Percentiles rank a stretch among this genome's conserved stretches.
Evolutionary conservation across 1,284 basidiomycete genomes (phyloP).

Genomic region (Tausonia pullulans): DNA sequence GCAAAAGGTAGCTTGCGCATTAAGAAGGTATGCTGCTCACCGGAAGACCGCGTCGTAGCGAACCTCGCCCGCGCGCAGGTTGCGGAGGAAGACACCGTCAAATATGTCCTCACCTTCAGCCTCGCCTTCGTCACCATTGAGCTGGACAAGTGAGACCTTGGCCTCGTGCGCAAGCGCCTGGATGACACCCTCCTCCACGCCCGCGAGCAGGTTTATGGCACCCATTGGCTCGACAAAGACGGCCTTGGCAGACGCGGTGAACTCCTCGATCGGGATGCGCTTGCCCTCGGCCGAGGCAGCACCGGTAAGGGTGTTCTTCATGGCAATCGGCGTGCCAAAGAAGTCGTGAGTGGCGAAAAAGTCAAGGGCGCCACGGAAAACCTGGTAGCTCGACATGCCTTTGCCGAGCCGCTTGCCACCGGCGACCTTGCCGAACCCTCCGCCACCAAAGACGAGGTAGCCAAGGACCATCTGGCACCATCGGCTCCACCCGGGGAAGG

Average conservation of each 20-base stretch:
- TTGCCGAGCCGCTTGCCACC: conserved; percentile 42
- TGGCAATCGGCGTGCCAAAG: conserved; percentile 48
- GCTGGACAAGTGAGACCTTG: background rate
- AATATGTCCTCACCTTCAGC: conserved; percentile 20
- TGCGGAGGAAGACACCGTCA: conserved; percentile 33
- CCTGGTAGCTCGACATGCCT: conserved; percentile 73
- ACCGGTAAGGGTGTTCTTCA: conserved; percentile 34
- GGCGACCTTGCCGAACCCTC: conserved; percentile 29
- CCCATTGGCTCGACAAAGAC: conserved; percentile 74
- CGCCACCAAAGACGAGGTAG: conserved; percentile 59
- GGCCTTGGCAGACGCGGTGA: conserved; percentile 27
- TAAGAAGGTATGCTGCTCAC: conserved; percentile 37
- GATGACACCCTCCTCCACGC: conserved; percentile 48
- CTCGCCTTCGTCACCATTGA: conserved; percentile 8
- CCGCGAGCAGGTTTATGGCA: conserved; percentile 66
- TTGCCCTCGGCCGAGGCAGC: conserved; percentile 19
- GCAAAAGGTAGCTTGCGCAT: conserved; percentile 20
- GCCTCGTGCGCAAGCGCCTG: conserved; percentile 27
- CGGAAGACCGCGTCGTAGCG: conserved; percentile 67
- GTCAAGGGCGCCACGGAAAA: conserved; percentile 69
- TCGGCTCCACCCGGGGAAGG: conserved; percentile 41
- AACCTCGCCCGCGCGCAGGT: conserved; percentile 40
- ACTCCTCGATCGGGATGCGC: conserved; percentile 30
- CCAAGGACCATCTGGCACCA: conserved; percentile 64
- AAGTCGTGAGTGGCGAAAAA: conserved; percentile 68